Evolutionary conservation across 2,329 filamentous ascomycete genomes (phyloP).

Genomic region (Zarea fungicola): DNA sequence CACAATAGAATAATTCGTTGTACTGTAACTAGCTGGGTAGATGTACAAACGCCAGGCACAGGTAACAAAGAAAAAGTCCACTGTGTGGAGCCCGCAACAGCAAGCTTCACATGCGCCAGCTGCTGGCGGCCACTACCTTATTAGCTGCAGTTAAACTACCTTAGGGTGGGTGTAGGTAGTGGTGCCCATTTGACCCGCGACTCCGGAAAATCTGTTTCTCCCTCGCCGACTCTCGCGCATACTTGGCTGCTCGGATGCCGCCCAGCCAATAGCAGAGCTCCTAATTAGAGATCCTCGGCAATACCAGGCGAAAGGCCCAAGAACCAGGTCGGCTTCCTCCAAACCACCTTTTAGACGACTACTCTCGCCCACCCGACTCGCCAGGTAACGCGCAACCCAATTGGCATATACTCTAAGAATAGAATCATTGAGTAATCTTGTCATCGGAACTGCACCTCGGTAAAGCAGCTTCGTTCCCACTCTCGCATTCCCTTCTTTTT

Average conservation of each 20-base stretch:
- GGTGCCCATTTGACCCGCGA: too few relatives aligned
- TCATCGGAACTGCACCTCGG: neutral
- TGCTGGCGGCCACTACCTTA: too few relatives aligned
- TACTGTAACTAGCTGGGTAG: too few relatives aligned
- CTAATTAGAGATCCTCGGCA: conserved; percentile 49
- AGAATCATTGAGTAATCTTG: neutral
- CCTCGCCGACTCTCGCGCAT: conserved; percentile 22
- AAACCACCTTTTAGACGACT: conserved; percentile 16
- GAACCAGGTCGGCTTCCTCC: neutral
- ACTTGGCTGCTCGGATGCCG: conserved; percentile 18
- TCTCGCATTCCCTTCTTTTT: neutral
- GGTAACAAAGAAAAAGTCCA: too few relatives aligned
- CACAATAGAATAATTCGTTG: too few relatives aligned
- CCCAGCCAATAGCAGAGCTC: conserved; percentile 39
- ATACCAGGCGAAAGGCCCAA: conserved; percentile 23
- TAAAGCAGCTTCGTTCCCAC: neutral
- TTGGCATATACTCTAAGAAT: neutral
- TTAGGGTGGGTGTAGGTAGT: too few relatives aligned
- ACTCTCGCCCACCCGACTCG: conserved; percentile 7
- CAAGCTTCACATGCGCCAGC: conserved; percentile 24
- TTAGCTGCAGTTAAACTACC: too few relatives aligned
- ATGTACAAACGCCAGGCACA: too few relatives aligned
- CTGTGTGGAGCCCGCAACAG: too few relatives aligned
- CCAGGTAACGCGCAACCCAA: neutral
- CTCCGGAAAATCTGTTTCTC: conserved; percentile 24